A percentile compares a stretch with the other conserved stretches of the same genome.
These are phyloP conservation scores for Suhomyces emberorum DNA, from an alignment of 805 yeast genomes.

Conservation along the genomic window DNA sequence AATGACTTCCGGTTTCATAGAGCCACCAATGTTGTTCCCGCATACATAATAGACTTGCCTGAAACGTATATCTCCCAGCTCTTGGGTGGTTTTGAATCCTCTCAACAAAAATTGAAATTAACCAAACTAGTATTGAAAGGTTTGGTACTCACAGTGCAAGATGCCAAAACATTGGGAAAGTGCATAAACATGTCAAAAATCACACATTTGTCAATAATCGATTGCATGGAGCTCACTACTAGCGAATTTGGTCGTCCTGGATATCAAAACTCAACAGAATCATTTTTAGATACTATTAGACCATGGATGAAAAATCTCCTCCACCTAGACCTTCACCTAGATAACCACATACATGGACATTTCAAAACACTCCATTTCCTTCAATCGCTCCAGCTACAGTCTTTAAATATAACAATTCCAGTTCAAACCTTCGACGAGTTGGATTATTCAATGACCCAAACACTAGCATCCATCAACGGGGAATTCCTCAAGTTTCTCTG, in stretches of 20 bases:
- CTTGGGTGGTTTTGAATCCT: neutral
- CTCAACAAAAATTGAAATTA: neutral
- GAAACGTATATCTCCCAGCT: neutral
- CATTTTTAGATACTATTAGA: neutral
- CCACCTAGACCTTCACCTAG: neutral
- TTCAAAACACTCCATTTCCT: slow-evolving; percentile 1
- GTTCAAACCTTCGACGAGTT: slow-evolving; percentile 3
- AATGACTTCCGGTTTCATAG: slow-evolving; percentile 2
- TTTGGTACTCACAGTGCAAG: neutral
- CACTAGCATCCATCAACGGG: slow-evolving; percentile 1
- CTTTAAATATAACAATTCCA: slow-evolving; percentile 3
- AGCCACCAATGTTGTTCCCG: neutral
- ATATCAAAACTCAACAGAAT: neutral
- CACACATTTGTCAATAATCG: slow-evolving; percentile 1
- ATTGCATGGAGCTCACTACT: slow-evolving; percentile 2
- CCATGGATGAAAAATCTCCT: neutral
- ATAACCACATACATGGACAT: slow-evolving; percentile 2
- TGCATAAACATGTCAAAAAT: neutral
- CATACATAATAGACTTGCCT: too few species aligned
- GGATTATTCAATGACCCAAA: neutral
- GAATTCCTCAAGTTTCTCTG: slow-evolving; percentile 2
- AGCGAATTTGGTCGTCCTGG: neutral
- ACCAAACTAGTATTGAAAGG: slow-evolving; percentile 2
- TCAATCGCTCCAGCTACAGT: neutral
- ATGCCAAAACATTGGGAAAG: neutral